Evolutionary conservation across 352 stramenopile species (phyloP), one percentile per base, ranked within the genome.

Genomic region (Stephanocyclus meneghinianus): DNA sequence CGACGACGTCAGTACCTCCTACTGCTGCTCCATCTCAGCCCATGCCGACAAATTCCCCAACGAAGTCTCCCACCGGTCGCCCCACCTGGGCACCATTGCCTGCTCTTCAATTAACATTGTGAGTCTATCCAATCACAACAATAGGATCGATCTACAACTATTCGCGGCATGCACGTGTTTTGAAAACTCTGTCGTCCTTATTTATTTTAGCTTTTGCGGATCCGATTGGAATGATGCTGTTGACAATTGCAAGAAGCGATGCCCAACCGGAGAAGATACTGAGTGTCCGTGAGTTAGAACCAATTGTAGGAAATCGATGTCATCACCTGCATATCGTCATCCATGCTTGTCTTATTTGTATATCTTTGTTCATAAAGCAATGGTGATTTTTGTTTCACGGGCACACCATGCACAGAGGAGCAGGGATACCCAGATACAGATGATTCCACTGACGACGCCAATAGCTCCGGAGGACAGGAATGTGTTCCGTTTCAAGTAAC

Each of bases 401-500:
- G 57, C 5, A 86, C 80, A 44, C 64, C 70, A 32, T 86, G 80
- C 48, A 76, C 48, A 57, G 80, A 83, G 44, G 80, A 86, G 74
- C 53, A 68, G 47, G 80, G 80, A 7, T 86, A 86, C 53, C 80
- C 80, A 0, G 74, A 83, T 6, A 71, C 70, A 16, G 45, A 64
- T 32, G 51, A 67, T 15, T 64, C 45, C 37, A 21, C 65, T 5
- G 60, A 44, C 37, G 68, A 73, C 30, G 63, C 26, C 10, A 63
- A 45, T 61, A 37, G 35, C 37, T 45, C 29, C 21, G 37, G 50
- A 37, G 40, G 48, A 6, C 45, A 61, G 62, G 59, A 35, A 35
- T 86, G 80, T 65, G 71, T 86, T 15, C 65, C 74, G 44, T 81
- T 86, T 30, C 42, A 74, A 78, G 66, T 86, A 30, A 80, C 60